Evolutionary conservation across 129 eudicot species (phyloP), one percentile per base, ranked within the genome.

Genomic region (Escallonia herrerae): DNA sequence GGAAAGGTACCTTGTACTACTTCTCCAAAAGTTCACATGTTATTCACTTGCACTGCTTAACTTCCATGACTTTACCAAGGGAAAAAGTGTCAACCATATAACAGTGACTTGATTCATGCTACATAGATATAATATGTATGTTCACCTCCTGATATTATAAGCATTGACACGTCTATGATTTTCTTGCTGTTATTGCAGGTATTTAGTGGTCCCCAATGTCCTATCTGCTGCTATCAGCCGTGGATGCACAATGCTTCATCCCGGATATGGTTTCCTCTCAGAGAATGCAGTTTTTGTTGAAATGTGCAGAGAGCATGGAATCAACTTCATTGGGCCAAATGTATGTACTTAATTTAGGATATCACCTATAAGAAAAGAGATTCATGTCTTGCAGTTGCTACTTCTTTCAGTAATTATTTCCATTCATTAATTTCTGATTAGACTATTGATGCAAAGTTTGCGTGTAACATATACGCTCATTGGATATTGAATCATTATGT

Each of bases 211-310:
- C 64, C 87, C 89, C 60, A 88, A 85, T 81, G 98, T 93, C 44
- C 73, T 93, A 37, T 83, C 91, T 22, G 98, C 98, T 81, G 96
- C 98, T 42, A 78, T 80, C 47, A 85, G 90, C 67, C 87, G 91
- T 56, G 91, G 95, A 64, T 93, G 96, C 77, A 93, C 96, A 11
- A 93, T 93, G 96, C 78, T 93, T 74, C 98, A 93, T 74, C 98
- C 98, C 76, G 98, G 98, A 75, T 93, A 93, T 76, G 98, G 95
- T 49, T 93, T 93, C 77, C 95, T 93, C 66, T 64, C 96, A 59
- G 96, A 93, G 78, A 88, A 93, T 83, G 96, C 96, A 66, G 75
- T 38, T 68, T 93, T 91, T 87, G 97, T 91, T 68, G 96, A 85
- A 74, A 91, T 85, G 98, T 91, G 98, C 70, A 73, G 83, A 75